Base-by-base conservation (phyloP, 1,284 basidiomycete genomes). In the Microbotryum violaceum region DNA sequence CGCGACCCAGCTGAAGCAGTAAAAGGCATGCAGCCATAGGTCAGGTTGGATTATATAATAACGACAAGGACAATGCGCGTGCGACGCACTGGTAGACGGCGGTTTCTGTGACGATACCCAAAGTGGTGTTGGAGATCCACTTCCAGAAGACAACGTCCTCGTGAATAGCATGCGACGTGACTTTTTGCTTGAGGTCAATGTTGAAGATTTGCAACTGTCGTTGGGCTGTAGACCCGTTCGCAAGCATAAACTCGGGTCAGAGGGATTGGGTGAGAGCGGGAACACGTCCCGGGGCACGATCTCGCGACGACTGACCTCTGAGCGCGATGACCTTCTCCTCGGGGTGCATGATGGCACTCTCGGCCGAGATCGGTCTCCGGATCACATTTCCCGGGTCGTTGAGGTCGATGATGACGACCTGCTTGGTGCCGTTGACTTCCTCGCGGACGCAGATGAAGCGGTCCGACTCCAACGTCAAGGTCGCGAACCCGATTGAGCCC, bases 111-210 rank as follows among this genome's bases (percentile, higher is more conserved):
- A 98, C 96, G 78, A 98, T 84, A 73, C 94, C 96, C 66, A 99
- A 86, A 25, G 87, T 89, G 21, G 86, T 84, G 70, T 91, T 86
- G 63, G 85, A 89, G 62, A 97, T 85, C 96, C 96, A 99, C 75
- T 94, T 97, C 96, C 96, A 99, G 79, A 97, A 99, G 49, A 89
- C 85, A 64, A 98, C 84, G 73, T 98, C 96, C 75, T 97, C 92
- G 75, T 86, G 87, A 81, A 88, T 93, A 63, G 87, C 80, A 75
- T 98, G 92, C 27, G 93, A 91, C 75, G 97, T 97, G 76, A 98
- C 89, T 79, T 98, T 98, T 74, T 87, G 86, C 81, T 97, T 98
- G 53, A 86, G 89, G 73, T 90, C 93, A 44, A 99, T 91, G 78
- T 98, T 97, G 82, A 98, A 99, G 68, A 98, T 86, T 78, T 99